Base-by-base conservation (phyloP, 305 asterid genomes). In the Fraxinus floribunda region DNA sequence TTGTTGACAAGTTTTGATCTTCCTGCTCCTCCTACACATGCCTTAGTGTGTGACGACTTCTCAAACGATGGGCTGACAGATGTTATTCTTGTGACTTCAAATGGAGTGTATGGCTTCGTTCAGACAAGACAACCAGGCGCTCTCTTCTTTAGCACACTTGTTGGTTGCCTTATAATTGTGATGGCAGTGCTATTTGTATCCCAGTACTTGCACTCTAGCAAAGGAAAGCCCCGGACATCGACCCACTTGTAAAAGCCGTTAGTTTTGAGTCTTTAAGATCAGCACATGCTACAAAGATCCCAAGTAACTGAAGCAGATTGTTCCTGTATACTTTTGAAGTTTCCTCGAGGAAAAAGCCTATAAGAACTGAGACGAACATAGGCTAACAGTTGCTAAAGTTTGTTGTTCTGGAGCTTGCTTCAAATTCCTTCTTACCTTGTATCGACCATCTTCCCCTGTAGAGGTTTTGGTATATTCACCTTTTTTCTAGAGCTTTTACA, bases 71-170 rank as follows among this genome's bases (percentile, higher is more conserved):
- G 99, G 41, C 83, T 95, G 80, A 91, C 94, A 0, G 99, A 95
- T 87, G 84, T 95, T 13, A 92, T 94, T 52, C 89, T 95, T 16
- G 90, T 94, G 82, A 92, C 97, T 78, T 89, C 96, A 10, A 88
- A 83, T 66, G 99, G 99, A 29, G 95, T 93, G 30, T 94, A 95
- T 49, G 98, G 99, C 72, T 95, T 95, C 83, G 97, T 93, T 57
- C 99, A 95, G 86, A 93, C 98, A 18, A 90, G 99, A 87, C 98
- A 95, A 85, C 99, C 99, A 0, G 99, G 99, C 8, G 98, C 98
- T 16, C 87, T 95, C 75, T 95, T 95, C 95, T 95, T 95, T 85
- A 94, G 98, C 90, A 94, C 98, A 9, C 92, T 95, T 13, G 96
- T 95, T 1, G 98, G 99, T 39, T 95, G 99, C 89, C 98, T 94